Base-by-base conservation (phyloP, 1,284 basidiomycete genomes). In the Leccinum insolens region DNA sequence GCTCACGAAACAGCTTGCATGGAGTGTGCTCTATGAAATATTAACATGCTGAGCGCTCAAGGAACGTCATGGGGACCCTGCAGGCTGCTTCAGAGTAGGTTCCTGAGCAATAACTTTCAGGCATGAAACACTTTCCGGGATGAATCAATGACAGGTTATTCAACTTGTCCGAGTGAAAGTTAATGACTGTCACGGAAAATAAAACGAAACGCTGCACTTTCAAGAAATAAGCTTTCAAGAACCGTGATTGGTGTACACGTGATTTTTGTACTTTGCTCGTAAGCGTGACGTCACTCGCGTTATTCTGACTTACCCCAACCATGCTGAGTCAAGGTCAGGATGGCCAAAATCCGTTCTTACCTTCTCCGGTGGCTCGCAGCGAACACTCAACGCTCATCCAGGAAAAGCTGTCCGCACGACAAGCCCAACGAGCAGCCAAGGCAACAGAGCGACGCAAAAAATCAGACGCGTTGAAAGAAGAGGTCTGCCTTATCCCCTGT, bases 391-490 rank as follows among this genome's bases (percentile, higher is more conserved):
- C 52, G 20, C 52, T 55, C 20, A 55, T 58, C 25, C 63, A 70
- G 28, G 62, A 64, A 55, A 67, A 20, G 59, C 17, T 73, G 5
- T 46, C 59, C 6, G 55, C 20, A 5, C 70, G 72, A 61, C 63
- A 65, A 60, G 71, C 55, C 11, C 68, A 62, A 49, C 72, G 73
- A 6, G 64, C 65, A 7, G 62, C 49, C 39, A 76, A 75, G 52
- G 74, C 71, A 28, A 65, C 62, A 22, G 67, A 66, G 20, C 73
- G 71, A 57, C 64, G 22, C 7, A 39, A 64, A 58, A 71, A 61
- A 34, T 76, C 74, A 2, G 71, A 76, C 25, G 60, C 55, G 44
- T 28, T 74, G 2, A 75, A 70, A 22, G 68, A 76, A 9, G 71
- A 73, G 69, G 73, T 72, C 31, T 57, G 62, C 28, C 4, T n/a